Percentiles rank a stretch among this genome's conserved stretches.
phyloP scores from a whole-genome alignment of 2,329 filamentous ascomycete species.

The Magnaporthiopsis incrustans region DNA sequence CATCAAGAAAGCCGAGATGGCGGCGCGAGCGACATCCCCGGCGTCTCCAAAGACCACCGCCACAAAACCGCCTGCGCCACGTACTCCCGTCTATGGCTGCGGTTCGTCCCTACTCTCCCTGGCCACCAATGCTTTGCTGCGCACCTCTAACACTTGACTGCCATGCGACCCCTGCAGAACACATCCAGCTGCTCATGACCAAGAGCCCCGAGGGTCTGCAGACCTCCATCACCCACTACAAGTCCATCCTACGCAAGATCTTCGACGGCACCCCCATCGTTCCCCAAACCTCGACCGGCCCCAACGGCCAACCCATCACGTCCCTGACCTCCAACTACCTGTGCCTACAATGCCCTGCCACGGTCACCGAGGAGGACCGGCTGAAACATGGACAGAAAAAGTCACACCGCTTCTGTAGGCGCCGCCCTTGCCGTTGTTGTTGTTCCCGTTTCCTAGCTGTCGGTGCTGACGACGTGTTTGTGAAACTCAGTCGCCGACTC shows the following conservation, averaged over 20 bases:
- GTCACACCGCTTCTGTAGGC: constrained; percentile 64
- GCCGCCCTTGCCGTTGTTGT: too few relatives aligned
- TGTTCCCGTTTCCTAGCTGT: neutral
- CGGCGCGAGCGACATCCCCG: constrained; percentile 39
- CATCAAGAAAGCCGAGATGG: constrained; percentile 26
- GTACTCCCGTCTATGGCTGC: constrained; percentile 55
- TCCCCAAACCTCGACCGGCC: constrained; percentile 54
- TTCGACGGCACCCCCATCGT: constrained; percentile 59
- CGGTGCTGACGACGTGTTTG: constrained; percentile 18
- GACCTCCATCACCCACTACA: constrained; percentile 63
- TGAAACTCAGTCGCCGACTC: constrained; percentile 64
- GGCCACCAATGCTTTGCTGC: neutral
- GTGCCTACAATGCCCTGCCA: constrained; percentile 65
- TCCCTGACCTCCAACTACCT: constrained; percentile 62
- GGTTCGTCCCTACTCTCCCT: constrained; percentile 34
- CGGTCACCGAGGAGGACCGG: constrained; percentile 58
- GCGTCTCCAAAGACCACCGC: constrained; percentile 49
- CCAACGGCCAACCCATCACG: constrained; percentile 49
- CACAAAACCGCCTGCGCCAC: constrained; percentile 51
- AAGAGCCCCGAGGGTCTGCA: constrained; percentile 57
- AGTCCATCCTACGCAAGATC: constrained; percentile 60
- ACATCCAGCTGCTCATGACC: constrained; percentile 60
- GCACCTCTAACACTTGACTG: constrained; percentile 19
- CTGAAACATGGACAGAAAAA: constrained; percentile 61
- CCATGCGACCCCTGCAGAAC: constrained; percentile 41